Percentiles rank a stretch among this genome's conserved stretches.
phyloP scores from a whole-genome alignment of 495 filamentous ascomycete species.

The Terfezia boudieri region DNA sequence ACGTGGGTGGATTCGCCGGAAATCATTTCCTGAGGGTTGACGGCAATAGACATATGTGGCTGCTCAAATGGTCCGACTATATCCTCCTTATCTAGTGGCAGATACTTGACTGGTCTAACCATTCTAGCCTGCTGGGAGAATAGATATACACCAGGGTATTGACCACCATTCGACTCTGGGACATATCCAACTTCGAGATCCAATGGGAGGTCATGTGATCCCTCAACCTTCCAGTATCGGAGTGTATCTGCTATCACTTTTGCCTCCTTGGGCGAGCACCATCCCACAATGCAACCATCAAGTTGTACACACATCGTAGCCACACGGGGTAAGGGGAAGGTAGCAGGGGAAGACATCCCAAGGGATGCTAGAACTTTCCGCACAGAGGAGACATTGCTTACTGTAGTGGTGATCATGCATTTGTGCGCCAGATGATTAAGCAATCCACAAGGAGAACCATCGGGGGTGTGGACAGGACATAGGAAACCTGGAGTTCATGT shows the following conservation, averaged over 20 bases:
- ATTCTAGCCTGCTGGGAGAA: conserved; percentile 66
- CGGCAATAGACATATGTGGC: conserved; percentile 95
- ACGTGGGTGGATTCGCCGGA: conserved; percentile 78
- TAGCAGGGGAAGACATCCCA: conserved; percentile 39
- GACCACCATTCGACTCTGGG: conserved; percentile 63
- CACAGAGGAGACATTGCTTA: conserved; percentile 46
- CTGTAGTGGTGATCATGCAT: conserved; percentile 61
- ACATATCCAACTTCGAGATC: conserved; percentile 83
- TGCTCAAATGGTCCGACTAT: conserved; percentile 85
- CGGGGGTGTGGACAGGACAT: conserved; percentile 91
- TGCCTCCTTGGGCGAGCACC: conserved; percentile 64
- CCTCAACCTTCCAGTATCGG: conserved; percentile 87
- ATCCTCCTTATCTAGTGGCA: conserved; percentile 63
- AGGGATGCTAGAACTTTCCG: conserved; percentile 51
- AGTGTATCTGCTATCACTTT: conserved; percentile 58
- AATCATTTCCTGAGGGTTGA: conserved; percentile 59
- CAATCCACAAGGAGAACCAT: conserved; percentile 83
- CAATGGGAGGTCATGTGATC: conserved; percentile 57
- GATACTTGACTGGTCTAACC: conserved; percentile 78
- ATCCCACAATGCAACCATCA: conserved; percentile 74
- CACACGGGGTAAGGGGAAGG: conserved; percentile 47
- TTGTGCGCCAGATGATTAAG: conserved; percentile 92
- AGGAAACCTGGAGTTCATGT: conserved; percentile 34
- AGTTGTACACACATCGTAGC: conserved; percentile 75
- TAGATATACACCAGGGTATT: conserved; percentile 91